Percentiles rank a stretch among this genome's conserved stretches.
phyloP scores from a whole-genome alignment of 2,329 filamentous ascomycete species.

The Gliomastix tumulicola region DNA sequence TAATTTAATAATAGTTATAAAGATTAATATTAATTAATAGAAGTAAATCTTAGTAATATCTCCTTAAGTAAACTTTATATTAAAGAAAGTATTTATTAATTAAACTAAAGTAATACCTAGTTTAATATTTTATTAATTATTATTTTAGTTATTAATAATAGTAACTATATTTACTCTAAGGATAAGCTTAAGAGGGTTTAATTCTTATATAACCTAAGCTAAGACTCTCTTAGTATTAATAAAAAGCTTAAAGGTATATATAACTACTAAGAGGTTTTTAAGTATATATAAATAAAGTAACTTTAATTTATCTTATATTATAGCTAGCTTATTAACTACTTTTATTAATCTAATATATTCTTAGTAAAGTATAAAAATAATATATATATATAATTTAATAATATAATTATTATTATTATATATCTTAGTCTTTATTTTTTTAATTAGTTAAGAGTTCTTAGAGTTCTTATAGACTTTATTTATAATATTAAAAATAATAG shows the following conservation, averaged over 20 bases:
- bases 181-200: neutral
- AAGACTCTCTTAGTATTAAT: neutral
- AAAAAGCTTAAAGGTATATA: neutral
- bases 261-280: neutral
- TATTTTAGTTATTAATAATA: slow-evolving; percentile 3
- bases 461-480: neutral
- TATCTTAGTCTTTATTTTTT: neutral
- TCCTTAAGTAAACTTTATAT: neutral
- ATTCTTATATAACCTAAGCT: neutral
- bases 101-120: neutral
- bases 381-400: neutral
- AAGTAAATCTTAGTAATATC: neutral
- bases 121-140: neutral
- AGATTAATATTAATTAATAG: neutral
- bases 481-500: neutral
- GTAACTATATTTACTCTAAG: neutral
- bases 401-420: neutral
- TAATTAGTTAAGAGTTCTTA: neutral
- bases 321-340: neutral
- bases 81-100: neutral
- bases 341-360: neutral
- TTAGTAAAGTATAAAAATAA: neutral
- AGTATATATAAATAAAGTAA: neutral
- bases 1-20: neutral
- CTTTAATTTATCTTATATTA: neutral